phyloP scores from a whole-genome alignment of 352 stramenopile species.

The Aphanomyces stellatus region DNA sequence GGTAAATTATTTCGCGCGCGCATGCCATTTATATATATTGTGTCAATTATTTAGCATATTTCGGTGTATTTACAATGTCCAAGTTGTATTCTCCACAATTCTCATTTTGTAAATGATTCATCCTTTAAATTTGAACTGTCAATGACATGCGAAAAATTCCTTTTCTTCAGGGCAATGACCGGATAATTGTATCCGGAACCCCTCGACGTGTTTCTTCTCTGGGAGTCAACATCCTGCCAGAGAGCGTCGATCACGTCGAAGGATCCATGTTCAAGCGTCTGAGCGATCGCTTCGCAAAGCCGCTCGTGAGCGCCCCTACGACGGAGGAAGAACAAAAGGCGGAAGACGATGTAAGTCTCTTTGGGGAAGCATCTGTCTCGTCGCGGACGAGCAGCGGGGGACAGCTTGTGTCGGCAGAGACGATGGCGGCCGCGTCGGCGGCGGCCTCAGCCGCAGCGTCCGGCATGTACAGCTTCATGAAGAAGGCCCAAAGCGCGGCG shows the following conservation, averaged over 20 bases:
- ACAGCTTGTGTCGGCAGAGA: slow-evolving; percentile 1
- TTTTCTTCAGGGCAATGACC: no score
- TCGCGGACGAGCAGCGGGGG: neutral
- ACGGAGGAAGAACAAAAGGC: neutral
- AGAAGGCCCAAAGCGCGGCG: slow-evolving; percentile 71
- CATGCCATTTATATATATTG: no score
- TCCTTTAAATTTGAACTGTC: no score
- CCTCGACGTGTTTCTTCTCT: neutral
- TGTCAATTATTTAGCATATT: no score
- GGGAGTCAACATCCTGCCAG: no score
- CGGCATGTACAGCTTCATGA: slow-evolving; percentile 77
- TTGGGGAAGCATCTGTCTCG: neutral
- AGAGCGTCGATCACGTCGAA: no score
- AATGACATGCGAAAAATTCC: no score
- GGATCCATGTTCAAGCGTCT: neutral
- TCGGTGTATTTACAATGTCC: no score
- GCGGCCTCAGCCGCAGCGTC: slow-evolving; percentile 51
- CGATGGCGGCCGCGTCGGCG: slow-evolving; percentile 32
- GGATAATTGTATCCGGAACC: no score
- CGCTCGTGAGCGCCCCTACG: neutral
- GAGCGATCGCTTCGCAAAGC: neutral
- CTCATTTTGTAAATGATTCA: no score
- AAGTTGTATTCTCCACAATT: no score
- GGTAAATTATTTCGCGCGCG: neutral
- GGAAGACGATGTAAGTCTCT: slow-evolving; percentile 6